Base-by-base conservation (phyloP, 768 basidiomycete genomes). In the Rhizopogon salebrosus region DNA sequence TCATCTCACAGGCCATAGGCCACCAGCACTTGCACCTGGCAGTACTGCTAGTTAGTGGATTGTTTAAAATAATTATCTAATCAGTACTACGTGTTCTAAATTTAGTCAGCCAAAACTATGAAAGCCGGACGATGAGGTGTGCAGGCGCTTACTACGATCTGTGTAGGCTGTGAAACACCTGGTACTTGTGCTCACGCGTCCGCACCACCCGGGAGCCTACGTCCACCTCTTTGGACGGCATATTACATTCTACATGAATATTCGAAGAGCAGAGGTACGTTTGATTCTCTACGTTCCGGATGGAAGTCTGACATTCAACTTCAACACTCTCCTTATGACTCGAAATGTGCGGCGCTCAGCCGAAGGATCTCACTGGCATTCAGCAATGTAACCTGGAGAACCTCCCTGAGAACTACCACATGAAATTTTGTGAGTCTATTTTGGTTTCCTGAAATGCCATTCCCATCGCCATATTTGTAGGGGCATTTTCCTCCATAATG, bases 331-430 rank as follows among this genome's bases (percentile, higher is more conserved):
- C 3, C 45, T 37, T 27, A 22, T 27, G 11, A 42, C 42, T 18
- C 22, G 3, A 31, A 34, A 20, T 16, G 3, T 45, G 11, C 10
- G 56, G 41, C 29, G 31, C 45, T 34, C 61, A 80, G 78, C 53
- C 75, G 39, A 74, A 67, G 26, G 80, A 81, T 62, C 63, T 81
- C 52, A 55, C 77, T 35, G 72, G 71, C 16, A 75, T 82, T 68
- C 73, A 79, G 57, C 67, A 75, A 58, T 75, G 75, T 54, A 82
- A 82, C 60, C 55, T 80, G 23, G 65, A 73, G 58, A 80, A 78
- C 60, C 64, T 82, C n/a, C 79, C 79, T 0, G 80, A 80, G 53
- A 75, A 76, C 62, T 77, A 77, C 52, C 65, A 65, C 13, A 65
- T 73, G 46, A 54, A 57, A 42, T 64, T 57, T 42, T 70, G 66